Conservation (phyloP, 306 rosid species). For the Cicer yamashitae region DNA sequence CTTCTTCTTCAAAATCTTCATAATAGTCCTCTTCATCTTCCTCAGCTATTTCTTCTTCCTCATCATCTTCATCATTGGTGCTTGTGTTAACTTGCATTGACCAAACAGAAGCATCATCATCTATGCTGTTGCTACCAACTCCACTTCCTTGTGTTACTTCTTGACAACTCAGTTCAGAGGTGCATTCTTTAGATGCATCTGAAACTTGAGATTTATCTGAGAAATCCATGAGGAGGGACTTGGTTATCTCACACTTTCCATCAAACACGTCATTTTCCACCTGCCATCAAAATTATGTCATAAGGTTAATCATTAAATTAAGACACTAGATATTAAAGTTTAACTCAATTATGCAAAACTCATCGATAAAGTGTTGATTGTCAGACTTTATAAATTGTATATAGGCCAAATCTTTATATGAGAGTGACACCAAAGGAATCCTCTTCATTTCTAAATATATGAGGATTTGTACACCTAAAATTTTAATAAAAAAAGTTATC, state of each 20-base stretch:
- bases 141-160: conserved; percentile 31
- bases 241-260: conserved; percentile 58
- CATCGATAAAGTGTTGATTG: no score
- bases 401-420: neutral
- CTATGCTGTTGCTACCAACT: conserved; percentile 42
- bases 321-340: no score
- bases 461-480: no score
- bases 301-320: neutral
- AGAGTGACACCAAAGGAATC: no score
- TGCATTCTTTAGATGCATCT: conserved; percentile 56
- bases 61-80: conserved; percentile 61
- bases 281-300: conserved; percentile 39
- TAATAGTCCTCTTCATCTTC: conserved; percentile 42
- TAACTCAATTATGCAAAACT: neutral
- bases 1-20: conserved; percentile 39
- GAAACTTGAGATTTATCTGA: conserved; percentile 63
- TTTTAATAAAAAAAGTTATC: no score
- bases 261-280: neutral
- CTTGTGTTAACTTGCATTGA: conserved; percentile 78
- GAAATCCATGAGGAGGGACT: conserved; percentile 77
- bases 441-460: no score
- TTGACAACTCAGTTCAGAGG: conserved; percentile 57
- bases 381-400: neutral
- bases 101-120: conserved; percentile 78
- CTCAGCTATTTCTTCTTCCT: conserved; percentile 51